Evolutionary conservation across 805 yeast genomes (phyloP).

Genomic region (Kazachstania kunashirensis): DNA sequence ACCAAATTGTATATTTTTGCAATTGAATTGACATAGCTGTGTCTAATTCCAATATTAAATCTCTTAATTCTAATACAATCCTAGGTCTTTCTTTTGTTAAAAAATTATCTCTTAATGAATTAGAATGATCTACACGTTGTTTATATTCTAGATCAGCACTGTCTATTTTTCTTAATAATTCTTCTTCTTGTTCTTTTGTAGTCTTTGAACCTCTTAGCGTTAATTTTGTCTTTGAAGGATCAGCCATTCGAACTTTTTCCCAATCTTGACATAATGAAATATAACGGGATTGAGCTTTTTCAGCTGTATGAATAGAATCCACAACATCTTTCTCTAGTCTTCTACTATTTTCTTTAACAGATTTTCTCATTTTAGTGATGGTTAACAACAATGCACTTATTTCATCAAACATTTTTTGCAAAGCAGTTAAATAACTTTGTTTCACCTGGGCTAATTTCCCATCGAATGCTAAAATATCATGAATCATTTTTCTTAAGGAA

Average conservation of each 20-base stretch:
- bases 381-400: slow-evolving; percentile 59
- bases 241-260: slow-evolving; percentile 70
- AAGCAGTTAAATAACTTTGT: slow-evolving; percentile 63
- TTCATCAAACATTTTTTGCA: slow-evolving; percentile 82
- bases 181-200: slow-evolving; percentile 81
- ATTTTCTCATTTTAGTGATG: slow-evolving; percentile 63
- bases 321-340: slow-evolving; percentile 74
- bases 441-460: slow-evolving; percentile 68
- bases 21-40: slow-evolving; percentile 82
- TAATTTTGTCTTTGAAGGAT: slow-evolving; percentile 76
- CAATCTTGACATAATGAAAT: slow-evolving; percentile 74
- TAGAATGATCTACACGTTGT: slow-evolving; percentile 62
- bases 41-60: slow-evolving; percentile 77
- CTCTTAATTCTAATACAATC: slow-evolving; percentile 58
- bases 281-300: slow-evolving; percentile 76
- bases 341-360: slow-evolving; percentile 70
- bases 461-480: slow-evolving; percentile 63
- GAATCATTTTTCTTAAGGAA: slow-evolving; percentile 57
- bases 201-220: slow-evolving; percentile 72
- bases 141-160: slow-evolving; percentile 81
- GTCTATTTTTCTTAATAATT: slow-evolving; percentile 67
- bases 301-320: slow-evolving; percentile 77
- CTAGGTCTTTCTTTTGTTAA: slow-evolving; percentile 69
- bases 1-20: slow-evolving; percentile 79
- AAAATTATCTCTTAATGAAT: slow-evolving; percentile 64